These are phyloP conservation scores for Basipetospora sp. DNA, from an alignment of 2,329 filamentous ascomycete species.

Conservation along the genomic window DNA sequence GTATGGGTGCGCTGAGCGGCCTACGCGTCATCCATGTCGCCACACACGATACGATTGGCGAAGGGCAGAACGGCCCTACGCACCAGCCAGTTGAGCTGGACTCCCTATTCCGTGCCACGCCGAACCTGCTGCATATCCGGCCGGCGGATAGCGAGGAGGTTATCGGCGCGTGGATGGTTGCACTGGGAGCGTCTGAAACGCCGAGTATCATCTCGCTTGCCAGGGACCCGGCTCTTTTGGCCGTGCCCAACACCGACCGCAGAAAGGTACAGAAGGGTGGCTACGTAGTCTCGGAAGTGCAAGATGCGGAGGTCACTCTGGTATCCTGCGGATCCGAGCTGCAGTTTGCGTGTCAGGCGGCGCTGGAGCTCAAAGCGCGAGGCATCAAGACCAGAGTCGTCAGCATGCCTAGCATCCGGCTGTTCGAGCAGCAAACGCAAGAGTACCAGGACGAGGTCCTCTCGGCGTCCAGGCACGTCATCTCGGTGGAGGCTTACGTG, in stretches of 20 bases:
- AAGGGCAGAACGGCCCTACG: conserved; percentile 94
- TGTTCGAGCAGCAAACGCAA: conserved; percentile 87
- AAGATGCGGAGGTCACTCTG: conserved; percentile 74
- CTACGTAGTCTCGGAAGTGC: conserved; percentile 74
- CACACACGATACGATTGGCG: conserved; percentile 97
- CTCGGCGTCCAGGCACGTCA: conserved; percentile 30
- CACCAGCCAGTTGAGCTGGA: conserved; percentile 99
- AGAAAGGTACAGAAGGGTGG: conserved; percentile 88
- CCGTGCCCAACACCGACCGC: conserved; percentile 84
- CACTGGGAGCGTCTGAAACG: conserved; percentile 75
- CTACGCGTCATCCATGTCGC: conserved; percentile 88
- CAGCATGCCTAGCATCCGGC: conserved; percentile 91
- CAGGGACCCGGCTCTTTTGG: conserved; percentile 94
- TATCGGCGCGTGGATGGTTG: conserved; percentile 91
- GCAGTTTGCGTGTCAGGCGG: conserved; percentile 79
- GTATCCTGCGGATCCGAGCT: conserved; percentile 96
- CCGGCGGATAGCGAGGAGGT: conserved; percentile 98
- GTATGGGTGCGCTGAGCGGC: conserved; percentile 82
- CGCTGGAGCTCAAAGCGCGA: conserved; percentile 79
- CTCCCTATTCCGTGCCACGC: conserved; percentile 93
- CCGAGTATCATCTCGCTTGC: conserved; percentile 89
- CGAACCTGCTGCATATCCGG: conserved; percentile 99
- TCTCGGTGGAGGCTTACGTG: neutral
- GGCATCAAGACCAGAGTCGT: conserved; percentile 79
- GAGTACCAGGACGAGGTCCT: conserved; percentile 87